Evolutionary conservation across 441 rosid species (phyloP).

Genomic region (Macaranga tanarius): DNA sequence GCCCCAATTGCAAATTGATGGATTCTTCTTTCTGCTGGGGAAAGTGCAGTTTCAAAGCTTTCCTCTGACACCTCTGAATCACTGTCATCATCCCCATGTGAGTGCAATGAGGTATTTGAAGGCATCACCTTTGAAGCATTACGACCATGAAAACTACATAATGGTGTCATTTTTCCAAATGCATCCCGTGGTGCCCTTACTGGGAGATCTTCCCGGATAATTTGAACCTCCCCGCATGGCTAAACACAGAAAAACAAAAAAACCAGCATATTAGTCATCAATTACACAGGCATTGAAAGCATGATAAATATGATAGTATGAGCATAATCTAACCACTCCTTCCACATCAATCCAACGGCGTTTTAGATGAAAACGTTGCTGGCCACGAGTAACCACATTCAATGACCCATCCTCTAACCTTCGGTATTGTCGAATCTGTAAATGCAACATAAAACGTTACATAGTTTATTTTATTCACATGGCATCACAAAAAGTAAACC

Average conservation of each 20-base stretch:
- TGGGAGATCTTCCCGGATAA: slow-evolving; percentile 79
- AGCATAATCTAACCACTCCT: slow-evolving; percentile 66
- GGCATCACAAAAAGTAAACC: background rate
- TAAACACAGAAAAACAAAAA: slow-evolving; percentile 30
- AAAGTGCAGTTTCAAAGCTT: slow-evolving; percentile 81
- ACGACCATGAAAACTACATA: slow-evolving; percentile 37
- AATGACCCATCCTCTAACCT: slow-evolving; percentile 78
- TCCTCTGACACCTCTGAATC: slow-evolving; percentile 68
- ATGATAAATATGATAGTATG: slow-evolving; percentile 13
- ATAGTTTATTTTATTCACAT: background rate
- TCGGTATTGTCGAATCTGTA: slow-evolving; percentile 83
- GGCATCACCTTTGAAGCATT: slow-evolving; percentile 24
- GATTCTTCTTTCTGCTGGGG: slow-evolving; percentile 56
- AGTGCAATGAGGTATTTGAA: slow-evolving; percentile 36
- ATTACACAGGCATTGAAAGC: background rate
- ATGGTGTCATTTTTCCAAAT: slow-evolving; percentile 53
- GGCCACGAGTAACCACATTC: slow-evolving; percentile 88
- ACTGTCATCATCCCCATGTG: slow-evolving; percentile 39
- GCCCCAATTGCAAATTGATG: slow-evolving; percentile 61
- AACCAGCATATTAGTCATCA: slow-evolving; percentile 24
- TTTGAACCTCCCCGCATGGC: slow-evolving; percentile 86
- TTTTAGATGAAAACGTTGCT: slow-evolving; percentile 73
- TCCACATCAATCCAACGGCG: slow-evolving; percentile 83
- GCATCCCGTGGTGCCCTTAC: slow-evolving; percentile 75
- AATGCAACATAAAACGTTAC: slow-evolving; percentile 13